Percentiles rank a stretch among this genome's conserved stretches.
Conservation (phyloP, 164 flowering plant genomes). For the Santalum album region DNA sequence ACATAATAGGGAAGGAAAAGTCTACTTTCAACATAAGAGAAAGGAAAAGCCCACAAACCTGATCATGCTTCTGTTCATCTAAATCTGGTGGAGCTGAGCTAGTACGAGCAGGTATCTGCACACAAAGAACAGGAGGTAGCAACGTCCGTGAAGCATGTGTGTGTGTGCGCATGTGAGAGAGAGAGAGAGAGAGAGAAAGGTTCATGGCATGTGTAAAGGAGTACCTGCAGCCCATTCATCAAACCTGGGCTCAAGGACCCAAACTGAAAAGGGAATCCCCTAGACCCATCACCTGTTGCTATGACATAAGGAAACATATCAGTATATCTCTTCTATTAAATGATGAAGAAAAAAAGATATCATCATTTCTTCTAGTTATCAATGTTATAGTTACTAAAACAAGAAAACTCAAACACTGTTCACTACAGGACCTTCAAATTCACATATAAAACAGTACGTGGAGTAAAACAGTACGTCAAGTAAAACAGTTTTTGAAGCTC, state of each 20-base stretch:
- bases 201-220: neutral
- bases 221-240: slow-evolving; percentile 77
- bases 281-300: slow-evolving; percentile 45
- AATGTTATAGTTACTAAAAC: too few relatives aligned
- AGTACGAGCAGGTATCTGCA: slow-evolving; percentile 89
- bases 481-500: neutral
- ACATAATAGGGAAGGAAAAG: too few relatives aligned
- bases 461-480: too few relatives aligned
- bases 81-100: slow-evolving; percentile 94
- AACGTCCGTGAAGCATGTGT: too few relatives aligned
- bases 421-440: too few relatives aligned
- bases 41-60: neutral
- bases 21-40: too few relatives aligned
- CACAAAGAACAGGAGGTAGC: too few relatives aligned
- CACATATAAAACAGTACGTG: too few relatives aligned
- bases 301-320: slow-evolving; percentile 4
- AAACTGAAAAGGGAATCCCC: slow-evolving; percentile 59
- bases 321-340: neutral
- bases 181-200: neutral
- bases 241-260: slow-evolving; percentile 62
- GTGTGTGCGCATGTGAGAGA: too few relatives aligned
- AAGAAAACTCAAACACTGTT: too few relatives aligned
- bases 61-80: slow-evolving; percentile 61
- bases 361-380: too few relatives aligned
- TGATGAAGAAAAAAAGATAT: too few relatives aligned